Percentiles rank a stretch among this genome's conserved stretches.
phyloP scores from a whole-genome alignment of 169 alveolate genomes.

The Plasmodium berghei region DNA sequence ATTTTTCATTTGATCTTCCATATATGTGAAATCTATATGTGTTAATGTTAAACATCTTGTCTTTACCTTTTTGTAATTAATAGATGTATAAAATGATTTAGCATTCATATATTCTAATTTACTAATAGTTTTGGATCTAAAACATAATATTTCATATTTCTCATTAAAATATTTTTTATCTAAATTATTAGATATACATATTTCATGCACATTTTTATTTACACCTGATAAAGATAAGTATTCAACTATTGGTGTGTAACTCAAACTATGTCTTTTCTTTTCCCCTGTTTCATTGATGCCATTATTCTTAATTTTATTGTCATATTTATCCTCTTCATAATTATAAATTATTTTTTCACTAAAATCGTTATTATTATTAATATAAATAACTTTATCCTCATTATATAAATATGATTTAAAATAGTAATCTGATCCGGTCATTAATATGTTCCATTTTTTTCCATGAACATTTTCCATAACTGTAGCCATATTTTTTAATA shows the following conservation, averaged over 20 bases:
- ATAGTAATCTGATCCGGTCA: slow-evolving; percentile 26
- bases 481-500: slow-evolving; percentile 18
- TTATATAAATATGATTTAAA: slow-evolving; percentile 15
- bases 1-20: slow-evolving; percentile 73
- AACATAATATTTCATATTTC: slow-evolving; percentile 38
- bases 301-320: not conserved
- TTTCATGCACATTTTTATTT: slow-evolving; percentile 43
- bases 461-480: slow-evolving; percentile 27
- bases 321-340: slow-evolving; percentile 5
- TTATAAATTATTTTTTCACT: slow-evolving; percentile 14
- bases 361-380: not conserved
- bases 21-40: slow-evolving; percentile 51
- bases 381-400: slow-evolving; percentile 17
- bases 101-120: slow-evolving; percentile 42
- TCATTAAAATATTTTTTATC: slow-evolving; percentile 23
- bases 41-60: slow-evolving; percentile 55
- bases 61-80: slow-evolving; percentile 20
- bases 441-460: slow-evolving; percentile 49
- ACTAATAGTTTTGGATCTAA: slow-evolving; percentile 11
- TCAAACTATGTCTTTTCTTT: not conserved
- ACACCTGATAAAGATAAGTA: slow-evolving; percentile 37
- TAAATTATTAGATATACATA: slow-evolving; percentile 31
- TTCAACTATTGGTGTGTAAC: slow-evolving; percentile 23
- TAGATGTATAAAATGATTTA: slow-evolving; percentile 49
- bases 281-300: not conserved